phyloP scores from a whole-genome alignment of 2,329 filamentous ascomycete genomes.

The Falciphora oryzae region DNA sequence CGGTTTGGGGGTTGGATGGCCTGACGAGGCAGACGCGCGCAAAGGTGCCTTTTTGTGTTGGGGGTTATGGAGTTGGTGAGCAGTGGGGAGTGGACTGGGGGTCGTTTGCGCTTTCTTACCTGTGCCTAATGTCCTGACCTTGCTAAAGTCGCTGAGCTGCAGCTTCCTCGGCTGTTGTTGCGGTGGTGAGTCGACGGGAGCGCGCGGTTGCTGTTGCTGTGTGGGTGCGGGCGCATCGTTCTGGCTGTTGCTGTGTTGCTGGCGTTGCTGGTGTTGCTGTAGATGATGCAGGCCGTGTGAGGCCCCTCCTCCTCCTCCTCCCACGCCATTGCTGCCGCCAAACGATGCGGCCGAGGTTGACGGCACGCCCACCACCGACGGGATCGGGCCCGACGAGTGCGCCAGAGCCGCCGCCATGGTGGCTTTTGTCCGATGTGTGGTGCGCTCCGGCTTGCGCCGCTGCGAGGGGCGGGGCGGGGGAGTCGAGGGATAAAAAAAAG shows the following conservation, averaged over 20 bases:
- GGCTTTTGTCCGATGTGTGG: slow-evolving; percentile 4
- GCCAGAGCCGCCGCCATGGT: slow-evolving; percentile 10
- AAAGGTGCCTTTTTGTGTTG: slow-evolving; percentile 57
- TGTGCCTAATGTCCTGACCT: slow-evolving; percentile 71
- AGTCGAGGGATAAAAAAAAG: neutral
- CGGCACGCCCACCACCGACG: slow-evolving; percentile 8
- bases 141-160: slow-evolving; percentile 57
- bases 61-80: neutral
- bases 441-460: neutral
- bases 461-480: slow-evolving; percentile 1
- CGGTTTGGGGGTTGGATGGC: slow-evolving; percentile 43
- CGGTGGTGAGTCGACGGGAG: neutral
- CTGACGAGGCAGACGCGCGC: slow-evolving; percentile 75
- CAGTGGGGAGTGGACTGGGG: neutral
- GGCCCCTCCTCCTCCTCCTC: neutral
- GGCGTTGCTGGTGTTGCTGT: slow-evolving; percentile 4
- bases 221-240: slow-evolving; percentile 2
- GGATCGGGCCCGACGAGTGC: slow-evolving; percentile 7
- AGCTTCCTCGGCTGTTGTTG: slow-evolving; percentile 19
- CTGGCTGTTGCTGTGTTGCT: neutral
- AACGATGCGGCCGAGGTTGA: neutral
- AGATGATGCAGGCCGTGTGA: slow-evolving; percentile 2
- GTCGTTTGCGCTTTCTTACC: slow-evolving; percentile 38
- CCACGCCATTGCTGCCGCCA: neutral
- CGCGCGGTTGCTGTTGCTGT: neutral